Base-by-base conservation (phyloP, 495 filamentous ascomycete species). In the Podospora pseudoanserina region DNA sequence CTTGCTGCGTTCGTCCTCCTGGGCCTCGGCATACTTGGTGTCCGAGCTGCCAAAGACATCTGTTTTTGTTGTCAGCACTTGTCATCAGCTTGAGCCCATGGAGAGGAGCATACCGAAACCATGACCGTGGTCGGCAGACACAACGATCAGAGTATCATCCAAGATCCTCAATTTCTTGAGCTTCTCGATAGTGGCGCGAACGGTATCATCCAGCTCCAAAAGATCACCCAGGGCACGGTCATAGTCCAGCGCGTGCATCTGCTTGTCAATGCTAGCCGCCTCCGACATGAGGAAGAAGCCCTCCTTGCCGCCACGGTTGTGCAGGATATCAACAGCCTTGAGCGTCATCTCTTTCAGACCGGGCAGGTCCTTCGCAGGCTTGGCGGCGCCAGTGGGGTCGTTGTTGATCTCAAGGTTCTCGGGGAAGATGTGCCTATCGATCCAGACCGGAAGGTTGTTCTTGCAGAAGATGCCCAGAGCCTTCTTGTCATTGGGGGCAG, bases 341-440 rank as follows among this genome's bases (percentile, higher is more conserved):
- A 91, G 79, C 0, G 90, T 92, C 90, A 92, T 92, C n/a, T 92
- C 88, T 75, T 90, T 91, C 19, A 91, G 84, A 4, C 90, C 90
- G 3, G 90, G 90, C 7, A 90, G 83, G 67, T 92, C 89, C 6
- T 82, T 81, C 2, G 90, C 89, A 32, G 87, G 75, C 16, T 76
- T 81, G 1, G 80, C 78, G 19, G 79, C 82, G 23, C 90, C 89
- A 5, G 85, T 82, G 0, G 90, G 89, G 69, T 86, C 80, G 72
- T 92, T 90, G 66, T 80, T 83, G 65, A 87, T 82, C 55, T 75
- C 71, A 0, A 91, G 79, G 77, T 91, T 90, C 11, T 82, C 77
- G 13, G 77, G 83, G 81, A 89, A 92, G 68, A 92, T 84, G 71
- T 91, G 91, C 64, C 89, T 85, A 77, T 91, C 90, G 3, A 91